phyloP scores from a whole-genome alignment of 2,329 filamentous ascomycete genomes.

The Epichloe scottii region DNA sequence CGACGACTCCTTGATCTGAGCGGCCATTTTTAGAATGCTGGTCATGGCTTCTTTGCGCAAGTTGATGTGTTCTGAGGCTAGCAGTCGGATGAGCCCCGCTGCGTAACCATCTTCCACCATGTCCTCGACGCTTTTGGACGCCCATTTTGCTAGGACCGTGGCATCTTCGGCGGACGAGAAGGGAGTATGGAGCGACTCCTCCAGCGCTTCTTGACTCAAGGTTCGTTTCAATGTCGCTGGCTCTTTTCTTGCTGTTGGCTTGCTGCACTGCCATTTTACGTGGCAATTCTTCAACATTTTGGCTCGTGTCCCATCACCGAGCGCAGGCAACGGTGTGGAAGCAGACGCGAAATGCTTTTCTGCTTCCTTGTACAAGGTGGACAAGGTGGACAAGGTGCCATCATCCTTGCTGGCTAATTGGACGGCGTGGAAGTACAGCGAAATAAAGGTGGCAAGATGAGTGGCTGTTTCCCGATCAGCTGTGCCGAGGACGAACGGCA shows the following conservation, averaged over 20 bases:
- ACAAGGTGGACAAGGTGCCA: slow-evolving; percentile 6
- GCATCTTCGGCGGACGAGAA: slow-evolving; percentile 37
- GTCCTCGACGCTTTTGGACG: slow-evolving; percentile 63
- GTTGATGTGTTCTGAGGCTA: slow-evolving; percentile 61
- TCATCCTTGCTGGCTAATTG: slow-evolving; percentile 17
- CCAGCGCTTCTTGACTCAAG: slow-evolving; percentile 33
- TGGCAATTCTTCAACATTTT: slow-evolving; percentile 9
- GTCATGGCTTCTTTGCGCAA: slow-evolving; percentile 68
- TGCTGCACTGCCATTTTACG: slow-evolving; percentile 6
- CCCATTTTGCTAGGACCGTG: slow-evolving; percentile 49
- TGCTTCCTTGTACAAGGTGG: slow-evolving; percentile 16
- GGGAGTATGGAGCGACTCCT: slow-evolving; percentile 38
- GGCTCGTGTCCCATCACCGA: slow-evolving; percentile 11
- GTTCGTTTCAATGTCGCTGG: slow-evolving; percentile 5
- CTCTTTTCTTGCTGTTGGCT: not conserved
- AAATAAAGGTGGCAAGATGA: slow-evolving; percentile 45
- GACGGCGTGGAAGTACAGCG: slow-evolving; percentile 41
- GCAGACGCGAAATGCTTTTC: slow-evolving; percentile 16
- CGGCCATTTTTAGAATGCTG: slow-evolving; percentile 53
- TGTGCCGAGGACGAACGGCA: slow-evolving; percentile 52
- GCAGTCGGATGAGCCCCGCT: slow-evolving; percentile 56
- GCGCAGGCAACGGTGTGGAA: slow-evolving; percentile 11
- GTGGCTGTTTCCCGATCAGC: slow-evolving; percentile 29
- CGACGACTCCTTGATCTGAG: slow-evolving; percentile 51
- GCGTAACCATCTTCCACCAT: slow-evolving; percentile 68